These are phyloP conservation scores for Mollisia scopiformis DNA, from an alignment of 2,329 filamentous ascomycete species.

Conservation along the genomic window DNA sequence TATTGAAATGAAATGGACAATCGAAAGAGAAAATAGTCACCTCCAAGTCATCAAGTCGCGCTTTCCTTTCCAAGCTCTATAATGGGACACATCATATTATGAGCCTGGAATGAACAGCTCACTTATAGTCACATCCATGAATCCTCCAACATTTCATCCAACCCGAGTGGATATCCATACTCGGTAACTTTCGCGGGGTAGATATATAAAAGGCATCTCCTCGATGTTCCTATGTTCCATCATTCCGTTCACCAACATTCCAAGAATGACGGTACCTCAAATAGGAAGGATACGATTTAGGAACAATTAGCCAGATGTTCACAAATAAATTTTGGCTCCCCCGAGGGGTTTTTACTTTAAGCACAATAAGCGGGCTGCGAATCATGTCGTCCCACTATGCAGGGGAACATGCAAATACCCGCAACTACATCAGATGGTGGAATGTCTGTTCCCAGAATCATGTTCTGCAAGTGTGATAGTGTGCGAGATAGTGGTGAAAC, in stretches of 20 bases:
- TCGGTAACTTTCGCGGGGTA: neutral
- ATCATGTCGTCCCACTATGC: neutral
- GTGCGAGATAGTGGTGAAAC: neutral
- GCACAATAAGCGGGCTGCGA: neutral
- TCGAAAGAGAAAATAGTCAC: neutral
- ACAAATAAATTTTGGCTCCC: neutral
- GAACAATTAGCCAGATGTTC: constrained; percentile 1
- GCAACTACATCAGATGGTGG: neutral
- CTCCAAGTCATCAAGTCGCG: neutral
- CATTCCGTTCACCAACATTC: neutral
- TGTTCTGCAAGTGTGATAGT: neutral
- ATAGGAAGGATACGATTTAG: neutral
- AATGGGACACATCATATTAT: no score
- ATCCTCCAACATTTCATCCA: neutral
- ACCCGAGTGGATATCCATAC: neutral
- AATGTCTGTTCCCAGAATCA: neutral
- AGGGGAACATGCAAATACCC: neutral
- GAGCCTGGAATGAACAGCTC: neutral
- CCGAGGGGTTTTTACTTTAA: neutral
- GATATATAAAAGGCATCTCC: neutral
- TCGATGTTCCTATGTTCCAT: neutral
- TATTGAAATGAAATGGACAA: neutral
- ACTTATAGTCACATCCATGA: neutral
- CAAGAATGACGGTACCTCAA: neutral
- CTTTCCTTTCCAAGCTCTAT: neutral